Evolutionary conservation across 208 protist genomes (phyloP).

Genomic region (Leishmania major): DNA sequence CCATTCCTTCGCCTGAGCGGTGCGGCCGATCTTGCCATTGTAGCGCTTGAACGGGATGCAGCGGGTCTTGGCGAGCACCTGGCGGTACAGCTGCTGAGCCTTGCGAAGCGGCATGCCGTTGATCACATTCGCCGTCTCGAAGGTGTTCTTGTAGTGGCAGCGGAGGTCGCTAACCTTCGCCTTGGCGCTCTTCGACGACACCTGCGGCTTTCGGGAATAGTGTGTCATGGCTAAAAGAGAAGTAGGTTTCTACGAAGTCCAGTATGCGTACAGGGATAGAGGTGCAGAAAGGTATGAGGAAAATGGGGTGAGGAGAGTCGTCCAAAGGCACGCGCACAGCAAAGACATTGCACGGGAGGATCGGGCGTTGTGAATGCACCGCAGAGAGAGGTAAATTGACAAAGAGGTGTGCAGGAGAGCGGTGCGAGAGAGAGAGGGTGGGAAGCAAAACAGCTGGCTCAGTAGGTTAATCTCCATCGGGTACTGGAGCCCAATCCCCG

Average conservation of each 20-base stretch:
- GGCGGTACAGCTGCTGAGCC: constrained; percentile 93
- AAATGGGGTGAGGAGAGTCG: neutral
- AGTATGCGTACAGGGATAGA: neutral
- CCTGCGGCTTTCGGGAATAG: constrained; percentile 92
- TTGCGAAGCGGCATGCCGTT: constrained; percentile 93
- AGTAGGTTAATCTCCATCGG: neutral
- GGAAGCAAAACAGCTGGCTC: neutral
- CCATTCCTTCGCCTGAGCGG: constrained; percentile 93
- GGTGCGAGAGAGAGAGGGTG: neutral
- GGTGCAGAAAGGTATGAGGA: neutral
- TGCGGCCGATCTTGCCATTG: constrained; percentile 92
- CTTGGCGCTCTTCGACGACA: constrained; percentile 87
- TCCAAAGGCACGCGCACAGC: neutral
- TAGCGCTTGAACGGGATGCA: constrained; percentile 96
- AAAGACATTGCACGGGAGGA: neutral
- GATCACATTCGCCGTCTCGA: constrained; percentile 93
- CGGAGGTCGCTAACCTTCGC: constrained; percentile 91
- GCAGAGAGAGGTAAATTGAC: neutral
- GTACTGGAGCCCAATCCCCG: neutral
- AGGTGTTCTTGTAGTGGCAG: constrained; percentile 96
- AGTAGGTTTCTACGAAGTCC: constrained; percentile 2
- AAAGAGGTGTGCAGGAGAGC: neutral
- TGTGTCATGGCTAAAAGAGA: constrained; percentile 64
- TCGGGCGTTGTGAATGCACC: neutral
- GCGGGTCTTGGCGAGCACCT: constrained; percentile 94